Conservation (phyloP, 371 early-diverging fungal species). For the Lichtheimia ornata region DNA sequence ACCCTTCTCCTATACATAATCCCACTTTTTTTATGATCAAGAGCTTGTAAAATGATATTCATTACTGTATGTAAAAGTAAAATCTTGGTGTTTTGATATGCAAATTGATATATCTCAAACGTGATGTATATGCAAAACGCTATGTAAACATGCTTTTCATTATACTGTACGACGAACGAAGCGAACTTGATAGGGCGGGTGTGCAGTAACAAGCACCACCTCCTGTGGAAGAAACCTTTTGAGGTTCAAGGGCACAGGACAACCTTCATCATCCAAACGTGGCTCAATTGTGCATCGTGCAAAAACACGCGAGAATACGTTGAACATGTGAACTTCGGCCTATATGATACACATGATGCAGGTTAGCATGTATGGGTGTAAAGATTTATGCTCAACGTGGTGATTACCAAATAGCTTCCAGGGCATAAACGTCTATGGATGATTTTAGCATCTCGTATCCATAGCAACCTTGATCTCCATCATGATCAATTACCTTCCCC, state of each 20-base stretch:
- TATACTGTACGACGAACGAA: background rate
- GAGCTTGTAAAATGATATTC: no score
- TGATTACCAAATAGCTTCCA: constrained; percentile 15
- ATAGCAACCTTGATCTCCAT: background rate
- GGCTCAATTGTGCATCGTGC: constrained; percentile 7
- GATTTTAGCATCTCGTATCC: background rate
- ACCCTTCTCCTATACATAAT: no score
- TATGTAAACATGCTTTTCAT: no score
- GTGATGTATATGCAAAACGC: no score
- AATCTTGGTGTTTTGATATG: no score
- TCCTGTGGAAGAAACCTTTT: background rate
- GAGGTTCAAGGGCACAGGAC: background rate
- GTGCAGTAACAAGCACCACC: background rate
- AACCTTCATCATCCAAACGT: background rate
- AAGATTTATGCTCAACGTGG: background rate
- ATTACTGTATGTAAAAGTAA: no score
- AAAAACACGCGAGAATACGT: constrained; percentile 1
- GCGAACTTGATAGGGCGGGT: background rate
- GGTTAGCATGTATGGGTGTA: background rate
- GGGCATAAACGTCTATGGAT: constrained; percentile 7
- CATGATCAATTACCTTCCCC: constrained; percentile 9
- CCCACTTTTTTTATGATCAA: no score
- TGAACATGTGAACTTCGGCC: constrained; percentile 7
- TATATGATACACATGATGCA: background rate
- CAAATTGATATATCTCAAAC: no score